Percentiles rank a stretch among this genome's conserved stretches.
Conservation (phyloP, 768 basidiomycete genomes). For the Pulveroboletus ravenelii region DNA sequence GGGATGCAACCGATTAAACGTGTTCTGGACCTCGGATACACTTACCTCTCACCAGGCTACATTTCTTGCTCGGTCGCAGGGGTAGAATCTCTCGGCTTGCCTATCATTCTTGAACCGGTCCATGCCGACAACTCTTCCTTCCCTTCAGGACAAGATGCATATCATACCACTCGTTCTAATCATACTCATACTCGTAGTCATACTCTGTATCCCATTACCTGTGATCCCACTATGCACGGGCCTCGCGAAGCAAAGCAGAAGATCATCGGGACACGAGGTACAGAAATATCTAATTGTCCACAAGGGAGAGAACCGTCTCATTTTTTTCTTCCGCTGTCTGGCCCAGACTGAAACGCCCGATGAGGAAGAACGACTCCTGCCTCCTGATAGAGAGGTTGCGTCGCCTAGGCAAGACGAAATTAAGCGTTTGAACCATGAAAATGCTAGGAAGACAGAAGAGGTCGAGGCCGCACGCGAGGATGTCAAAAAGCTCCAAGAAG, state of each 20-base stretch:
- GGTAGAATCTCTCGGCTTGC: not conserved
- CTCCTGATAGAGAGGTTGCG: not conserved
- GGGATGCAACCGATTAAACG: not conserved
- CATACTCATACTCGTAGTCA: not conserved
- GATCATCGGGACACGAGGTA: not conserved
- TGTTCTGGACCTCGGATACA: not conserved
- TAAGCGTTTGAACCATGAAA: not conserved
- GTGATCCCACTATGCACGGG: not conserved
- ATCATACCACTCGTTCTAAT: not conserved
- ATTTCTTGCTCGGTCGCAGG: no score
- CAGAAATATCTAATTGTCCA: not conserved
- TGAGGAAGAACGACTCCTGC: not conserved
- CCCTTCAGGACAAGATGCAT: not conserved
- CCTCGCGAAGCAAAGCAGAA: not conserved
- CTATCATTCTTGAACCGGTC: not conserved
- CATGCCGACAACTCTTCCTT: not conserved
- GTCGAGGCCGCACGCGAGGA: not conserved
- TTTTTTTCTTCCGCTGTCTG: not conserved
- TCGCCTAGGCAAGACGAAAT: not conserved
- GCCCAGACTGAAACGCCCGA: not conserved
- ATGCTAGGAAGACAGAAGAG: not conserved
- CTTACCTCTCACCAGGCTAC: no score
- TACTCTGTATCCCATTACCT: not conserved
- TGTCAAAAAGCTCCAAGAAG: not conserved
- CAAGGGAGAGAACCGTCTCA: not conserved